Evolutionary conservation across 106 monocot species (phyloP), one percentile per base, ranked within the genome.

Genomic region (Triglochin maritima): DNA sequence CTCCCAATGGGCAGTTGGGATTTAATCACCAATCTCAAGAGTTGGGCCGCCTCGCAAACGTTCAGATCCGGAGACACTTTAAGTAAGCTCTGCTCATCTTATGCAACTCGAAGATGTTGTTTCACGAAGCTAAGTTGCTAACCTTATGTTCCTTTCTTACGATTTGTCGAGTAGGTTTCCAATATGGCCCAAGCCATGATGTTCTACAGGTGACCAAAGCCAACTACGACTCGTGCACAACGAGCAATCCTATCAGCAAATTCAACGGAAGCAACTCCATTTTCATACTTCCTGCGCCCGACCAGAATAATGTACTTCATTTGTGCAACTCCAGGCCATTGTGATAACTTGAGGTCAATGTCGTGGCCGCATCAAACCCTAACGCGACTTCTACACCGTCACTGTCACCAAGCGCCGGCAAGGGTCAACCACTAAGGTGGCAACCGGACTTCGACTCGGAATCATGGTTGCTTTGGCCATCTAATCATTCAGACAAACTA

Each of bases 231-330:
- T 57, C 62, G 50, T 75, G 74, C 59, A 16, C 5, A n/a, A 8
- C 67, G 16, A 61, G 57, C 48, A 67, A 41, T 42, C 44, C 68
- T 8, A 67, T 75, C 58, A 49, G 13, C 7, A 67, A 2, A 12
- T 16, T 51, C 57, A 51, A 13, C 7, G 11, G 14, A n/a, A 60
- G 74, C 7, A 60, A 67, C 60, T 59, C 65, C n/a, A 50, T 6
- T 13, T 45, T 75, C 60, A 13, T 52, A 9, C 74, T 75, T 4
- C 4, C 44, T 4, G 44, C n/a, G 1, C 3, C 66, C 45, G 67
- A n/a, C n/a, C n/a, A n/a, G 74, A 4, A 67, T 59, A 10, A 67
- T 59, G 43, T 75, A 67, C 67, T 75, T 67, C 59, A 67, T 75
- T 50, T 75, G 74, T 50, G 66, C 67, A 5, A 11, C 60, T 9